A percentile compares a stretch with the other conserved stretches of the same genome.
phyloP scores from a whole-genome alignment of 345 rosid genomes.

The Euphorbia peplus region DNA sequence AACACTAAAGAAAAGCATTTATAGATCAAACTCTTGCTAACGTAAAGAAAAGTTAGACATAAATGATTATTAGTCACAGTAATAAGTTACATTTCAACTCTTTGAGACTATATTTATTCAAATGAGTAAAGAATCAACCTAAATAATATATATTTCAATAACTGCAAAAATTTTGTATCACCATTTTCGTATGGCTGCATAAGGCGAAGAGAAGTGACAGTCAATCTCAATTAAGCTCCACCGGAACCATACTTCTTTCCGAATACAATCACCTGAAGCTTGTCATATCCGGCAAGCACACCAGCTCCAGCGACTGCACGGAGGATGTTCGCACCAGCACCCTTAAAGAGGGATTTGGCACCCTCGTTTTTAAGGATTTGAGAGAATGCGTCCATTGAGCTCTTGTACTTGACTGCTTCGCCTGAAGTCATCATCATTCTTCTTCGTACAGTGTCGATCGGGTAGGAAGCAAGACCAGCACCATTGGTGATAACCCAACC shows the following conservation, averaged over 20 bases:
- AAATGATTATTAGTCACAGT: no score
- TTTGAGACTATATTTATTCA: not conserved
- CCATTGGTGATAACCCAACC: constrained; percentile 35
- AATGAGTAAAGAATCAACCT: not conserved
- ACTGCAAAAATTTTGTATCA: constrained; percentile 8
- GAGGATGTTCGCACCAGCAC: constrained; percentile 36
- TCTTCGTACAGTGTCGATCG: constrained; percentile 29
- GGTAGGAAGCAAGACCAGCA: constrained; percentile 32
- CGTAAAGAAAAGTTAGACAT: no score
- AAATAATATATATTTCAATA: not conserved
- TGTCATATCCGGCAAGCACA: constrained; percentile 34
- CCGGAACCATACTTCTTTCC: constrained; percentile 37
- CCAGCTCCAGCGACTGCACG: constrained; percentile 37
- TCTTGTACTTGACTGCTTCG: constrained; percentile 35
- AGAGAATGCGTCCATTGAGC: constrained; percentile 28
- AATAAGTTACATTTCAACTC: not conserved
- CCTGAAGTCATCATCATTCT: constrained; percentile 41
- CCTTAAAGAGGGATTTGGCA: constrained; percentile 34
- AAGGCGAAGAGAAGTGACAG: not conserved
- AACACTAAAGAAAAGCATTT: no score
- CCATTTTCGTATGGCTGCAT: constrained; percentile 4
- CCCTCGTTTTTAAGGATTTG: constrained; percentile 34
- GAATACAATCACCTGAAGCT: constrained; percentile 31
- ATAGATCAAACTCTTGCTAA: not conserved
- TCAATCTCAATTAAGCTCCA: constrained; percentile 13